Percentiles rank a stretch among this genome's conserved stretches.
Evolutionary conservation across 106 monocot species (phyloP).

Genomic region (Ottelia alismoides): DNA sequence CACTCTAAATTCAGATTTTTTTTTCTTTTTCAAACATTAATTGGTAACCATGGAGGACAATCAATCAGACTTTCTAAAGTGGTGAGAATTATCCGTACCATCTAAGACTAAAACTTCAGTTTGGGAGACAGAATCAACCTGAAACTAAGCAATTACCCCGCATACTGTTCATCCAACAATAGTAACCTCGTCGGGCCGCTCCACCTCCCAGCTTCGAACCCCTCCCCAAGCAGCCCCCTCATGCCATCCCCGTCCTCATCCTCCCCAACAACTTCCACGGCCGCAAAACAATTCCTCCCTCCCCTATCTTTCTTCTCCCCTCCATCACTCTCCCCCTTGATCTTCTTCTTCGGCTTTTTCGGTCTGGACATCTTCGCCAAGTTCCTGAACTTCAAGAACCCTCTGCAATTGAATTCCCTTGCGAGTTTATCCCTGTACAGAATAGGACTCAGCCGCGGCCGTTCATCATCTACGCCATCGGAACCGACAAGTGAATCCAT

Average conservation of each 20-base stretch:
- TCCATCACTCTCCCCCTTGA: slow-evolving; percentile 4
- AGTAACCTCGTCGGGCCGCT: slow-evolving; percentile 72
- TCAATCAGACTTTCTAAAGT: too few species aligned
- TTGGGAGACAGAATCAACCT: too few species aligned
- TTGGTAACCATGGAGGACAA: too few species aligned
- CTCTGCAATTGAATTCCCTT: slow-evolving; percentile 74
- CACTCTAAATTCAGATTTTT: too few species aligned
- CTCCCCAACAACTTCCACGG: slow-evolving; percentile 28
- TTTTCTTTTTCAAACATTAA: too few species aligned
- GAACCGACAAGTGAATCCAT: too few species aligned
- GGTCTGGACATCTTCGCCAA: slow-evolving; percentile 82
- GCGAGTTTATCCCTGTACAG: slow-evolving; percentile 70
- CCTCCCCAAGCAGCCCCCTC: slow-evolving; percentile 57
- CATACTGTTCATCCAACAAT: slow-evolving; percentile 57
- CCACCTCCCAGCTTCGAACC: slow-evolving; percentile 36
- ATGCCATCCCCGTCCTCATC: slow-evolving; percentile 25
- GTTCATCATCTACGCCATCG: neutral
- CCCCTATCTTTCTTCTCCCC: slow-evolving; percentile 6
- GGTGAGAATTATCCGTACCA: too few species aligned
- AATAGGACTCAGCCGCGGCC: slow-evolving; percentile 30
- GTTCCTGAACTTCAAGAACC: slow-evolving; percentile 69
- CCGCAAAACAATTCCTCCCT: slow-evolving; percentile 19
- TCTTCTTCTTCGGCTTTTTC: slow-evolving; percentile 38
- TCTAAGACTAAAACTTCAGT: too few species aligned
- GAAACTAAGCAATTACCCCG: too few species aligned